Evolutionary conservation across 2,329 filamentous ascomycete species (phyloP).

Genomic region (Cytospora piceicola): DNA sequence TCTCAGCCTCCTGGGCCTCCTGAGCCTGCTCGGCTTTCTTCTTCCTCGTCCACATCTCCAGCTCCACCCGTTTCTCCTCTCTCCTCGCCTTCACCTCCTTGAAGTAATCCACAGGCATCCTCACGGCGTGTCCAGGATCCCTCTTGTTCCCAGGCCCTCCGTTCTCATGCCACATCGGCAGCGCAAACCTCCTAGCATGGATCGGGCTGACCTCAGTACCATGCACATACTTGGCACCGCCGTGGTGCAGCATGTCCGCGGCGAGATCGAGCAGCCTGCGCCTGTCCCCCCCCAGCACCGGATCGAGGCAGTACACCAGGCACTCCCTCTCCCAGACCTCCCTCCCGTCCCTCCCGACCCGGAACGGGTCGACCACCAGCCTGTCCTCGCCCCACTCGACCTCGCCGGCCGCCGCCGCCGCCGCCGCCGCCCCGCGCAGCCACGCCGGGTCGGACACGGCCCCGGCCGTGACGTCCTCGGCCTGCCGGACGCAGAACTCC

Average conservation of each 20-base stretch:
- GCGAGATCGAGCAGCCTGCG: neutral
- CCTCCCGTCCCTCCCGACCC: neutral
- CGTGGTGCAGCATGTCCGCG: neutral
- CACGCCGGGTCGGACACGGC: neutral
- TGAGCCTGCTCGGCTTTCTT: neutral
- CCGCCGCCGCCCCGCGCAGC: neutral
- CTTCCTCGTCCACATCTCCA: neutral
- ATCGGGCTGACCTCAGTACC: neutral
- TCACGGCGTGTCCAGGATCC: neutral
- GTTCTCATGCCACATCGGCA: neutral
- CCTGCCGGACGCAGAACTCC: constrained; percentile 4
- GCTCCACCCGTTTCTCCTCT: neutral
- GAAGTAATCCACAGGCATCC: neutral
- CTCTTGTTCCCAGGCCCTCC: neutral
- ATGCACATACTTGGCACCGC: neutral
- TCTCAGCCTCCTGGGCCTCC: neutral
- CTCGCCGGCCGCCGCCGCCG: neutral
- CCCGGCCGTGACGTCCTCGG: neutral
- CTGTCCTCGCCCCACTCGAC: too few species aligned
- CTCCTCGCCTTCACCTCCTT: neutral
- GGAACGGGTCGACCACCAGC: neutral
- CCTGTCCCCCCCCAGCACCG: neutral
- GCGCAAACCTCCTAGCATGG: neutral
- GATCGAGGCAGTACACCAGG: constrained; percentile 2
- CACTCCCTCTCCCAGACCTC: neutral